Evolutionary conservation across 108 stramenopile species (phyloP), one percentile per base, ranked within the genome.

Genomic region (Cafeteria roenbergensis): DNA sequence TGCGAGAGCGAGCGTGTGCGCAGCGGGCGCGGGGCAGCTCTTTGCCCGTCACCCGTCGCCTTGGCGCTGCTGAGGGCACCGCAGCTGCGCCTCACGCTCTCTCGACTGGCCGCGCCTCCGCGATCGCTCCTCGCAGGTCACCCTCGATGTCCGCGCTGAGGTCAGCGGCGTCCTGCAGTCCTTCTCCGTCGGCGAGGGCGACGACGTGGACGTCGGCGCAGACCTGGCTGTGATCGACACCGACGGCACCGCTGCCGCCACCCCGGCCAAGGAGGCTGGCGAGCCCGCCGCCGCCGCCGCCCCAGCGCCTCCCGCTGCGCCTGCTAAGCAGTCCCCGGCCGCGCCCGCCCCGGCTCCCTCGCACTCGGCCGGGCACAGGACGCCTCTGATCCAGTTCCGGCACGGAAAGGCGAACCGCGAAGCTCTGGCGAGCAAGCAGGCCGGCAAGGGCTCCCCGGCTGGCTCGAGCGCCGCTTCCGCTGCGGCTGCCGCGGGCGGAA

Each of bases 391-490:
- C 37, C 9, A 61, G n/a, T 61, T 61, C 59, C 22, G 59, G 21
- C 59, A 61, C 37, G 59, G 59, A 12, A 61, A 61, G 59, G 59
- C 34, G 17, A 61, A 61, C n/a, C 59, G n/a, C n/a, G n/a, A n/a
- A n/a, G n/a, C n/a, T n/a, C n/a, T n/a, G n/a, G n/a, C n/a, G n/a
- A n/a, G n/a, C n/a, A n/a, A n/a, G n/a, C n/a, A n/a, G n/a, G n/a
- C n/a, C n/a, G n/a, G n/a, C n/a, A n/a, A n/a, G n/a, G n/a, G n/a
- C n/a, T n/a, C n/a, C n/a, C n/a, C n/a, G n/a, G n/a, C n/a, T n/a
- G n/a, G n/a, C n/a, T n/a, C n/a, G n/a, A n/a, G n/a, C n/a, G n/a
- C n/a, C n/a, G n/a, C n/a, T n/a, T n/a, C n/a, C n/a, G n/a, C n/a
- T n/a, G n/a, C n/a, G n/a, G n/a, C n/a, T n/a, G n/a, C n/a, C n/a